A percentile compares a stretch with the other conserved stretches of the same genome.
Evolutionary conservation across 352 stramenopile genomes (phyloP).

Genomic region (Aphanomyces stellatus): DNA sequence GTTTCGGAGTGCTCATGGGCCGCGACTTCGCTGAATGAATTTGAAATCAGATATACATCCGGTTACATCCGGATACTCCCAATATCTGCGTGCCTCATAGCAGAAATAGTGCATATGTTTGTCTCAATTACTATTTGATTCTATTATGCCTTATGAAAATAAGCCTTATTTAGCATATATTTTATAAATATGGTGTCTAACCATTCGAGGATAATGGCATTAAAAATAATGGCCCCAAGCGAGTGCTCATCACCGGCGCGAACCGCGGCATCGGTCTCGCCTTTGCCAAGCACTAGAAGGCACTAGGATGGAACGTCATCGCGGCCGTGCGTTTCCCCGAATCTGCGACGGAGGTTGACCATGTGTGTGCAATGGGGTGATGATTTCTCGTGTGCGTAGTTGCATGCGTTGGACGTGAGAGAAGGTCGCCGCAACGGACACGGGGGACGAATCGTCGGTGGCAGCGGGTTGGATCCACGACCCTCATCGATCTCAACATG

Average conservation of each 20-base stretch:
- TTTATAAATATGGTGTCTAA: background rate
- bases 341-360: conserved; percentile 25
- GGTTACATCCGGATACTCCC: no score
- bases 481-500: no score
- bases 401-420: conserved; percentile 39
- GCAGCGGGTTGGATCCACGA: no score
- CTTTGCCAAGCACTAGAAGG: no score
- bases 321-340: conserved; percentile 31
- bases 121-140: background rate
- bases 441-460: no score
- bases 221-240: no score
- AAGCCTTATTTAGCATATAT: background rate
- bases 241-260: no score
- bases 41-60: conserved; percentile 26
- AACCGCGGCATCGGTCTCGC: no score
- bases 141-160: background rate
- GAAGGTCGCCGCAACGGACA: conserved; percentile 68
- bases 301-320: conserved; percentile 38
- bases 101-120: conserved; percentile 21
- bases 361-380: no score
- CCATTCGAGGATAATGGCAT: background rate
- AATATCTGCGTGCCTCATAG: no score
- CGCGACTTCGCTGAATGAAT: background rate
- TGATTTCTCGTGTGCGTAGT: background rate
- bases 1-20: conserved; percentile 25